Evolutionary conservation across 1,139 yeast species (phyloP).

Genomic region (Pichia sp.): DNA sequence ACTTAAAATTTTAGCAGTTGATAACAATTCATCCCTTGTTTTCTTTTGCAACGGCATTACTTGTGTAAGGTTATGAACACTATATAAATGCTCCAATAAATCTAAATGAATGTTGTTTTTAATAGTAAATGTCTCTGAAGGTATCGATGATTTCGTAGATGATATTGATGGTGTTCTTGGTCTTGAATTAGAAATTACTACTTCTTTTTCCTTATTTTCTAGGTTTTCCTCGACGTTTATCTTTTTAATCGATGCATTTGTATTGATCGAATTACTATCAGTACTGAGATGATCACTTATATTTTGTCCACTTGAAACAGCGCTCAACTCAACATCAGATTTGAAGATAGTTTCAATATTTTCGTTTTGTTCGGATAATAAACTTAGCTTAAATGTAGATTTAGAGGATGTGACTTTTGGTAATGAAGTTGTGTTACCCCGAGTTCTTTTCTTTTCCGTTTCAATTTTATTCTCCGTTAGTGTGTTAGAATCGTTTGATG

Average conservation of each 20-base stretch:
- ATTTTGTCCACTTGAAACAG: too few species aligned
- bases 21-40: slow-evolving; percentile 42
- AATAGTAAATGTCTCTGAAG: too few species aligned
- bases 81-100: slow-evolving; percentile 33
- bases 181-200: too few species aligned
- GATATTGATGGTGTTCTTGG: background rate
- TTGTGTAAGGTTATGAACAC: slow-evolving; percentile 31
- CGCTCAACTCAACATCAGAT: too few species aligned
- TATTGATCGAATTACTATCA: too few species aligned
- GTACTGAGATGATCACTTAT: too few species aligned
- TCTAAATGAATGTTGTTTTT: slow-evolving; percentile 9
- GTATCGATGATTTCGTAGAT: slow-evolving; percentile 13
- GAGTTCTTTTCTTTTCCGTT: background rate
- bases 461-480: background rate
- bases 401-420: background rate
- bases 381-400: background rate
- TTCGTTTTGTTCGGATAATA: too few species aligned
- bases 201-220: too few species aligned
- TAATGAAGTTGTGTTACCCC: slow-evolving; percentile 9
- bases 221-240: too few species aligned
- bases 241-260: too few species aligned
- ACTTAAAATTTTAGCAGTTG: slow-evolving; percentile 40
- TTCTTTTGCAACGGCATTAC: slow-evolving; percentile 48
- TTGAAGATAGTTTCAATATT: too few species aligned
- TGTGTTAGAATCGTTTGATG: too few species aligned